Evolutionary conservation across 2,329 filamentous ascomycete species (phyloP), one percentile per base, ranked within the genome.

Genomic region (Cladosporium sp.): DNA sequence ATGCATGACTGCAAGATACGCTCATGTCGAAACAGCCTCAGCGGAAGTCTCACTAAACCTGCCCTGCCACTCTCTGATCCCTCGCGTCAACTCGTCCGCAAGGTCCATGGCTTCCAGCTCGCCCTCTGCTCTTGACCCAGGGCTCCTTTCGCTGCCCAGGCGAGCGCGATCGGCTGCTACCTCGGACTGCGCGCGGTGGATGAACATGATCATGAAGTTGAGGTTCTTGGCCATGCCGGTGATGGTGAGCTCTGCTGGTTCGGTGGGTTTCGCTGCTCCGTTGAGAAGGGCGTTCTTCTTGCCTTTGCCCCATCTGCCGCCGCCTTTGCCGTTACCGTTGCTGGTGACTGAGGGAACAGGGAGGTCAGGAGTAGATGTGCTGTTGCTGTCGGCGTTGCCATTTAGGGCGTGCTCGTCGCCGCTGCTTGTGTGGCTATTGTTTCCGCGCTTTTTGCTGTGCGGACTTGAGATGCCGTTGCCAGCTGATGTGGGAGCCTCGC

Each of bases 171-270:
- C 88, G 30, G 84, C 85, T 1, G 90, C 91, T 74, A 96, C 83
- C 69, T 97, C 92, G 6, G 96, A 81, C 72, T 97, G 92, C 59
- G 91, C 93, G 64, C 90, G 86, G 3, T 89, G 88, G 63, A 97
- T 96, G 69, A 93, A 97, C 66, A 94, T 91, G 60, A 96, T 82
- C 70, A 97, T 95, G 19, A 84, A 88, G 3, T 89, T 84, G 11
- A 66, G 51, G 5, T 92, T 90, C 9, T 91, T 87, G 64, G 89
- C 85, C 75, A 67, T 67, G 42, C 65, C 61, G 17, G 55, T 22
- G 6, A 65, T 34, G 7, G 60, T 63, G 55, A 89, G 90, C 85
- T 87, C 86, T 95, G 89, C 28, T 87, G 92, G 59, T 92, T 84
- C 66, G 81, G 74, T 62, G 83, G 78, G 73, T 79, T 78, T 52